Evolutionary conservation across 352 stramenopile species (phyloP).

Genomic region (Thalassiosira hispida): DNA sequence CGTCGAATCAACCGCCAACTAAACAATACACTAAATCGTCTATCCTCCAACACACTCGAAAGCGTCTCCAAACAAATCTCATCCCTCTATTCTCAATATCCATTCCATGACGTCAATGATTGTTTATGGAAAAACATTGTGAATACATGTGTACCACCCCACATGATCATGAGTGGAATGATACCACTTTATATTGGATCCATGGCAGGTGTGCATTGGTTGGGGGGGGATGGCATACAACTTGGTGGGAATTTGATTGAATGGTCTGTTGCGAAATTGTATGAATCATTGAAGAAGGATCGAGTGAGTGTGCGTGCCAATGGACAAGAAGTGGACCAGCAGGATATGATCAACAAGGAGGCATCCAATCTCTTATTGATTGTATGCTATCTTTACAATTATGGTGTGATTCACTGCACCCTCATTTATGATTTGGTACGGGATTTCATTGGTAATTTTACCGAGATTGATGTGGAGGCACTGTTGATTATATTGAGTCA

Average conservation of each 20-base stretch:
- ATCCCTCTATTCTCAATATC: conserved; percentile 61
- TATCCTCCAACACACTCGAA: conserved; percentile 79
- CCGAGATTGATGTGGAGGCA: conserved; percentile 77
- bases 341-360: conserved; percentile 62
- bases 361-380: conserved; percentile 75
- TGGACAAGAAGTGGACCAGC: conserved; percentile 22
- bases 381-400: conserved; percentile 85
- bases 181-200: conserved; percentile 80
- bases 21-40: conserved; percentile 79
- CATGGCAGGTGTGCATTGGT: conserved; percentile 71
- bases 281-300: conserved; percentile 44
- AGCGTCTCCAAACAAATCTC: conserved; percentile 72
- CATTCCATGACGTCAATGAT: conserved; percentile 71
- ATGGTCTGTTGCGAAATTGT: conserved; percentile 60
- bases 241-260: conserved; percentile 78
- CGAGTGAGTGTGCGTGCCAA: conserved; percentile 3
- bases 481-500: conserved; percentile 78
- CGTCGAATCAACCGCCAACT: conserved; percentile 61
- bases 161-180: conserved; percentile 76
- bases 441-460: conserved; percentile 78
- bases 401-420: conserved; percentile 73
- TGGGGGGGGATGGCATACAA: conserved; percentile 76
- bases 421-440: conserved; percentile 82
- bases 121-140: conserved; percentile 76
- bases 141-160: conserved; percentile 58